Percentiles rank a stretch among this genome's conserved stretches.
phyloP scores from a whole-genome alignment of 352 stramenopile species.

The Globisporangium barbulae region DNA sequence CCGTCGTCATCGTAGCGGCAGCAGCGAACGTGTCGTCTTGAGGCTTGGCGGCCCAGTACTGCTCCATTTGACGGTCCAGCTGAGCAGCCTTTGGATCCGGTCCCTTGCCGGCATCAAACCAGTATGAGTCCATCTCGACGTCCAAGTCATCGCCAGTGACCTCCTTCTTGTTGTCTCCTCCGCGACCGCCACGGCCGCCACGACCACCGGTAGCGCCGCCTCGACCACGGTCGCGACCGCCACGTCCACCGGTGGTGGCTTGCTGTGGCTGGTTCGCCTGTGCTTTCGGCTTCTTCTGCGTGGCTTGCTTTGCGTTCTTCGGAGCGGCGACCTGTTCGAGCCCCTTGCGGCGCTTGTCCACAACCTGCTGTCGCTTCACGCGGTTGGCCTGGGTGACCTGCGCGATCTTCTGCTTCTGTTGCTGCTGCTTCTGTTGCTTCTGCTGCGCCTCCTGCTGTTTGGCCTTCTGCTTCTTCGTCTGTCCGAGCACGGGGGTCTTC shows the following conservation, averaged over 20 bases:
- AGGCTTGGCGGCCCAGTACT: conserved; percentile 87
- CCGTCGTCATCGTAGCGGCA: not conserved
- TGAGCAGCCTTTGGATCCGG: conserved; percentile 77
- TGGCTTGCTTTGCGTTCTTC: conserved; percentile 32
- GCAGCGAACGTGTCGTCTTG: conserved; percentile 23
- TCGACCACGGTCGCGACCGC: conserved; percentile 23
- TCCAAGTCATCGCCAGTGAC: conserved; percentile 77
- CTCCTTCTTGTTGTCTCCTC: conserved; percentile 40
- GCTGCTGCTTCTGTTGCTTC: conserved; percentile 38
- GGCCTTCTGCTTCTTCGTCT: conserved; percentile 16
- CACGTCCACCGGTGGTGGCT: conserved; percentile 11
- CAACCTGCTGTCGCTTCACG: conserved; percentile 68
- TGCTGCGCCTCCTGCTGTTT: conserved; percentile 28
- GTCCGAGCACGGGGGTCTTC: conserved; percentile 16
- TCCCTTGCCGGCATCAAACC: conserved; percentile 85
- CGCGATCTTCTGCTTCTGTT: conserved; percentile 67
- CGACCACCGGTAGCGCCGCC: conserved; percentile 22
- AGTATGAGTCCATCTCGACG: conserved; percentile 88
- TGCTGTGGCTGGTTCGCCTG: not conserved
- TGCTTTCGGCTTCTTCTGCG: conserved; percentile 26
- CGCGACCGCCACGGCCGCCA: conserved; percentile 24
- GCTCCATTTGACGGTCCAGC: conserved; percentile 86
- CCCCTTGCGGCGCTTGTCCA: conserved; percentile 72
- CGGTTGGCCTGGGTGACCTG: conserved; percentile 60
- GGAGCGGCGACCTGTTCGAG: conserved; percentile 27